Conservation (phyloP, 106 monocot species). For the Triglochin maritima region DNA sequence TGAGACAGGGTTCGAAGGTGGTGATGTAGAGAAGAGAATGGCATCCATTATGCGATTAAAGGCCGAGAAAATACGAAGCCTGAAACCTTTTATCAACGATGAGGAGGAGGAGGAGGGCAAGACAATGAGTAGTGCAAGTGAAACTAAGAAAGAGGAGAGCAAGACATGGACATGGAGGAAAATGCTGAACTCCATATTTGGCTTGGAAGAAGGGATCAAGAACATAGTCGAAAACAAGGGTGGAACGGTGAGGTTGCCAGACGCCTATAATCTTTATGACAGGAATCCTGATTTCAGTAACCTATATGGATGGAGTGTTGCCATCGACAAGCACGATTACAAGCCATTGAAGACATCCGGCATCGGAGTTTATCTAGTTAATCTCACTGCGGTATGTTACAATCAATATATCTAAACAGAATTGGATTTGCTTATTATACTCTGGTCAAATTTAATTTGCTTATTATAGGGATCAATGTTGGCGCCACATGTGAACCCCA, state of each 20-base stretch:
- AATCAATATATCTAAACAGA: no score
- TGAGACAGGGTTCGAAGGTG: slow-evolving; percentile 1
- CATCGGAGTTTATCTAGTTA: slow-evolving; percentile 60
- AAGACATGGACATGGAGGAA: slow-evolving; percentile 35
- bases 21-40: slow-evolving; percentile 9
- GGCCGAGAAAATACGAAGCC: neutral
- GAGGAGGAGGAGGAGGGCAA: neutral
- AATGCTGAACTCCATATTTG: slow-evolving; percentile 27
- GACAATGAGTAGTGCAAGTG: neutral
- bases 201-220: neutral
- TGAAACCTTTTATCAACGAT: neutral
- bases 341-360: slow-evolving; percentile 42
- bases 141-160: neutral
- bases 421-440: no score
- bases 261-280: slow-evolving; percentile 69
- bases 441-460: neutral
- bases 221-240: neutral
- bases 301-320: slow-evolving; percentile 51
- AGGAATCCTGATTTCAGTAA: slow-evolving; percentile 48
- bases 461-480: slow-evolving; percentile 68
- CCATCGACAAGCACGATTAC: slow-evolving; percentile 54
- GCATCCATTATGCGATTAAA: neutral
- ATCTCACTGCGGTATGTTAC: slow-evolving; percentile 45
- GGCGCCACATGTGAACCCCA: slow-evolving; percentile 76
- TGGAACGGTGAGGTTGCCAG: slow-evolving; percentile 23